Evolutionary conservation across 2,329 filamentous ascomycete species (phyloP).

Genomic region (Rhinocladiella similis): DNA sequence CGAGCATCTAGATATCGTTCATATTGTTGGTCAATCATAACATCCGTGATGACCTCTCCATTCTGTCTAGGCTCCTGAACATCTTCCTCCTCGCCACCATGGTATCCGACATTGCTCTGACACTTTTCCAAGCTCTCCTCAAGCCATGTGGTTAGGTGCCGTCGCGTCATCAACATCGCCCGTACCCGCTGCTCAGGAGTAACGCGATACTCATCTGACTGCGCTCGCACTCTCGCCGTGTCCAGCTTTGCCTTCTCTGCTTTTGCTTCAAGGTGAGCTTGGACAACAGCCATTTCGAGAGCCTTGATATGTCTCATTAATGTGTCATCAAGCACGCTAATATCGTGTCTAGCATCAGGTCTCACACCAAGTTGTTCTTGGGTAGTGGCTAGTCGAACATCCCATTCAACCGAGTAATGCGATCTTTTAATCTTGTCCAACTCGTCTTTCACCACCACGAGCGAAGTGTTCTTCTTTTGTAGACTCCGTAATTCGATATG

Average conservation of each 20-base stretch:
- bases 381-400: not conserved
- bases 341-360: not conserved
- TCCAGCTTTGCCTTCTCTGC: slow-evolving; percentile 10
- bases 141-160: slow-evolving; percentile 24
- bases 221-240: not conserved
- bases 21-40: slow-evolving; percentile 18
- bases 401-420: not conserved
- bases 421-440: slow-evolving; percentile 4
- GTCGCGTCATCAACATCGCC: slow-evolving; percentile 16
- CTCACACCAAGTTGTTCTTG: not conserved
- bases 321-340: not conserved
- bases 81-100: not conserved
- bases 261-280: slow-evolving; percentile 19
- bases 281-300: slow-evolving; percentile 26
- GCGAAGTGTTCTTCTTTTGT: slow-evolving; percentile 7
- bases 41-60: slow-evolving; percentile 1
- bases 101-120: not conserved
- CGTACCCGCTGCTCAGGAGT: not conserved
- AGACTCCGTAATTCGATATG: slow-evolving; percentile 12
- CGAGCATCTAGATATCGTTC: slow-evolving; percentile 24
- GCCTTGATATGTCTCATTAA: slow-evolving; percentile 7
- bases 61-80: not conserved
- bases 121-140: slow-evolving; percentile 24
- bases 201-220: not conserved
- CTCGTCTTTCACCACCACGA: slow-evolving; percentile 13